Conservation (phyloP, 2,329 filamentous ascomycete genomes). For the Emergomyces orientalis region DNA sequence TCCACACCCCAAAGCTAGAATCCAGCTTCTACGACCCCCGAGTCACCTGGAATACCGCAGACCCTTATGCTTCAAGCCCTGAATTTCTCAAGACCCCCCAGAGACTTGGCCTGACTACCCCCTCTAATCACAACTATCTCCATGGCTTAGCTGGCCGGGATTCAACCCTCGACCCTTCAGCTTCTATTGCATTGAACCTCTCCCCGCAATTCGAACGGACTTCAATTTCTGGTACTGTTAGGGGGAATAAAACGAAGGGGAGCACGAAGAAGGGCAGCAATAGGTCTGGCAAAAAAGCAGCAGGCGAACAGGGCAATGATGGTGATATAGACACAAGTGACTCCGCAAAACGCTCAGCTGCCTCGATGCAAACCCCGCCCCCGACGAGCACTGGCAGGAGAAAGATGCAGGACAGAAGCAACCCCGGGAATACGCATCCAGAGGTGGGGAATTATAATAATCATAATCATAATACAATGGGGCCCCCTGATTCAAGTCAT, state of each 20-base stretch:
- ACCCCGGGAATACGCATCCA: not conserved
- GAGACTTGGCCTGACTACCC: slow-evolving; percentile 29
- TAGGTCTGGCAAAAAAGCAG: slow-evolving; percentile 6
- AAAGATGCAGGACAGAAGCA: slow-evolving; percentile 27
- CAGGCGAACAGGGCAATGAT: slow-evolving; percentile 21
- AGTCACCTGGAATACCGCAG: slow-evolving; percentile 40
- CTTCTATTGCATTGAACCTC: slow-evolving; percentile 1
- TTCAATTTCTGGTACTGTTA: not conserved
- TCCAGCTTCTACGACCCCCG: slow-evolving; percentile 39
- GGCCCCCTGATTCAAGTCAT: slow-evolving; percentile 19
- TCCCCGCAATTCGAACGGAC: slow-evolving; percentile 4
- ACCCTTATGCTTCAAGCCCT: slow-evolving; percentile 40
- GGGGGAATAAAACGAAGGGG: slow-evolving; percentile 10
- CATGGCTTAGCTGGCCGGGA: slow-evolving; percentile 14
- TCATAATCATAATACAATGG: slow-evolving; percentile 13
- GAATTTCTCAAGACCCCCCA: slow-evolving; percentile 38
- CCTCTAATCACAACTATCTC: slow-evolving; percentile 21
- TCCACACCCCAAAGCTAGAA: slow-evolving; percentile 40
- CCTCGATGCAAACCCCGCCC: slow-evolving; percentile 52
- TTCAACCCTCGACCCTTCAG: not conserved
- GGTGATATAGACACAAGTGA: slow-evolving; percentile 27
- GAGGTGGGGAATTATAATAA: slow-evolving; percentile 1
- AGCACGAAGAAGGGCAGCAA: slow-evolving; percentile 10
- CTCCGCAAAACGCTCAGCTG: slow-evolving; percentile 33
- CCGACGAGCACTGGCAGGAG: slow-evolving; percentile 50